These are phyloP conservation scores for Sutorius australiensis DNA, from an alignment of 768 basidiomycete genomes.

Conservation along the genomic window DNA sequence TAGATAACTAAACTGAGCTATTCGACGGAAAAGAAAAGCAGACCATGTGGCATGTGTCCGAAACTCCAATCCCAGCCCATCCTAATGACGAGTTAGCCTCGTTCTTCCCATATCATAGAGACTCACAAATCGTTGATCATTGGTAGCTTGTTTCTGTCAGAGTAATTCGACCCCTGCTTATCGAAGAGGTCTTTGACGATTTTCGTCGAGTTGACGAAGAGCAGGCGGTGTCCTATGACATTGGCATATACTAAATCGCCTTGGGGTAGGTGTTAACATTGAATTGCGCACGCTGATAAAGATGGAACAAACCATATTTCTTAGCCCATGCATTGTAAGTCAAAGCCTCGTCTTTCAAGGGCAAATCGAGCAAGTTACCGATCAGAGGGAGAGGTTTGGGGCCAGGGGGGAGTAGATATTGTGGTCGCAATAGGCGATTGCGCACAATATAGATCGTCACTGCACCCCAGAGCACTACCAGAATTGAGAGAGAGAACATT, in stretches of 20 bases:
- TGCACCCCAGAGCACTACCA: slow-evolving; percentile 22
- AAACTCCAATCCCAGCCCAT: slow-evolving; percentile 50
- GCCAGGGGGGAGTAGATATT: slow-evolving; percentile 49
- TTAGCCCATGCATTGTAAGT: slow-evolving; percentile 43
- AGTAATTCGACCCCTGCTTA: slow-evolving; percentile 52
- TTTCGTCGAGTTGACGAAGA: slow-evolving; percentile 47
- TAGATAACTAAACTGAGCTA: background rate
- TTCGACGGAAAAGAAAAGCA: slow-evolving; percentile 3
- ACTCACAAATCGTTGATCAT: slow-evolving; percentile 52
- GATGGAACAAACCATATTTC: slow-evolving; percentile 29
- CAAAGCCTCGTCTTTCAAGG: slow-evolving; percentile 34
- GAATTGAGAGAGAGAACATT: slow-evolving; percentile 18
- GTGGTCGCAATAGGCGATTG: slow-evolving; percentile 10
- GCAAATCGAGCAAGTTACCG: slow-evolving; percentile 50
- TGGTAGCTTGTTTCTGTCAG: slow-evolving; percentile 44
- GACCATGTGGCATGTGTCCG: slow-evolving; percentile 52
- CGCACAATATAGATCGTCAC: slow-evolving; percentile 17
- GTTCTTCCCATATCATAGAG: background rate
- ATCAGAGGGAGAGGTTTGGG: slow-evolving; percentile 50
- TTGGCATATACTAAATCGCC: slow-evolving; percentile 55
- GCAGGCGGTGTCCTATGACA: slow-evolving; percentile 45
- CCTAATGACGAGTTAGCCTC: slow-evolving; percentile 30
- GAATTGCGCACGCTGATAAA: background rate
- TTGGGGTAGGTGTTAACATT: background rate
- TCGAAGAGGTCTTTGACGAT: slow-evolving; percentile 53